Evolutionary conservation across 2,329 filamentous ascomycete species (phyloP).

Genomic region (Cercospora sesami): DNA sequence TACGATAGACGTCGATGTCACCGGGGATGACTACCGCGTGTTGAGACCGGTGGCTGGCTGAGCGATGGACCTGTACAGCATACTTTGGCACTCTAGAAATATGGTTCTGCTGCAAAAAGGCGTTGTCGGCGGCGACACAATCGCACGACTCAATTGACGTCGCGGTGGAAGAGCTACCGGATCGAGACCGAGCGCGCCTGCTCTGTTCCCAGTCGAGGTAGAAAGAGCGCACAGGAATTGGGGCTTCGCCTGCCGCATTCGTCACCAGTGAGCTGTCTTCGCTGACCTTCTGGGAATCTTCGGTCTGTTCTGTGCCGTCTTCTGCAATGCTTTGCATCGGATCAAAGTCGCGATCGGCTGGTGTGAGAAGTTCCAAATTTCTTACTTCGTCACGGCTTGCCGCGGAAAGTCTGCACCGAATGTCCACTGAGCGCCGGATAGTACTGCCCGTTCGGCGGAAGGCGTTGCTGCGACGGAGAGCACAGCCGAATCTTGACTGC

Average conservation of each 20-base stretch:
- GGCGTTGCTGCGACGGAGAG: conserved; percentile 4
- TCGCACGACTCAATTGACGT: background rate
- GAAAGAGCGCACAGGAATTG: background rate
- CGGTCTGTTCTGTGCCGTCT: background rate
- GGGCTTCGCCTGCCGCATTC: background rate
- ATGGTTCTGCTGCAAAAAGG: background rate
- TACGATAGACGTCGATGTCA: background rate
- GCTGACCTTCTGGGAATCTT: background rate
- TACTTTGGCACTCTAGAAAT: background rate
- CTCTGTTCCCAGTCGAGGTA: background rate
- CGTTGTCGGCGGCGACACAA: background rate
- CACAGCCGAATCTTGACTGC: background rate
- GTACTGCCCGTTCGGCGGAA: background rate
- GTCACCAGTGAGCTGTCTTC: background rate
- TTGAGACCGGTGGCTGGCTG: background rate
- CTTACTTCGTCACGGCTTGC: background rate
- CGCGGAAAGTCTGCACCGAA: background rate
- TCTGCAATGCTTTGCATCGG: background rate
- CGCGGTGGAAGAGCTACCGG: background rate
- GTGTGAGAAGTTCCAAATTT: background rate
- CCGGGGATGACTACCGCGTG: background rate
- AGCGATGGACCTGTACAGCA: background rate
- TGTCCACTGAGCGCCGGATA: background rate
- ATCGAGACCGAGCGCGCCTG: background rate
- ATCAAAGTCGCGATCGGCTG: background rate